These are phyloP conservation scores for Nicotiana tabacum DNA, from an alignment of 257 asterid genomes.

Conservation along the genomic window DNA sequence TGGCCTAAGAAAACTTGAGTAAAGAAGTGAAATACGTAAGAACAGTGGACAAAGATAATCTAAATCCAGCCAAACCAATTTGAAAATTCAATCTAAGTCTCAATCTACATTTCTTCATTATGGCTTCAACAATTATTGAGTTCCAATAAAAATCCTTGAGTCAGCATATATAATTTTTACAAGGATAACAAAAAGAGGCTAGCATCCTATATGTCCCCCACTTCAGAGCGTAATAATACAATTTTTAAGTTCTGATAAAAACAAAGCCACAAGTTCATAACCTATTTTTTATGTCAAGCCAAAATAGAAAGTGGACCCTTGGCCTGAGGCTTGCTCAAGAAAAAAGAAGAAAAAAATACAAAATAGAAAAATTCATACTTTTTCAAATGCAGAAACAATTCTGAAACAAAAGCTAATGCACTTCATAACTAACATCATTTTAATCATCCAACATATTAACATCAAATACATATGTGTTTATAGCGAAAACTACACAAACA, in stretches of 20 bases:
- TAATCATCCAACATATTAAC: not conserved
- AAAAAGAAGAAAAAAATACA: not conserved
- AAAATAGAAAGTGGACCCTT: not conserved
- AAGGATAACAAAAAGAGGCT: not conserved
- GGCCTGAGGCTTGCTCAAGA: not conserved
- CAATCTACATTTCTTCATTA: conserved; percentile 23
- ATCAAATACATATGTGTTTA: not conserved
- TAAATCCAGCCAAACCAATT: conserved; percentile 16
- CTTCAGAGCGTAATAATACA: not conserved
- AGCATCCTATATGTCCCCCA: not conserved
- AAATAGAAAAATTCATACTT: not conserved
- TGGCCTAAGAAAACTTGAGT: conserved; percentile 33
- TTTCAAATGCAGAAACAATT: not conserved
- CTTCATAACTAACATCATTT: not conserved
- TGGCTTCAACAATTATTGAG: conserved; percentile 2
- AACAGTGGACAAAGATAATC: conserved; percentile 22
- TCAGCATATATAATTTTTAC: not conserved
- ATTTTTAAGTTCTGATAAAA: not conserved
- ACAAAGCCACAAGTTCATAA: not conserved
- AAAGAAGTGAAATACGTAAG: conserved; percentile 34
- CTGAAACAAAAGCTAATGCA: not conserved
- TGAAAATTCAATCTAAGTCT: conserved; percentile 19
- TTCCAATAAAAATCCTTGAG: not conserved
- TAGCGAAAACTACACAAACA: not conserved
- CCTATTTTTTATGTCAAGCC: not conserved